Conservation (phyloP, 2,329 filamentous ascomycete genomes). For the Scolecobasidium constrictum region DNA sequence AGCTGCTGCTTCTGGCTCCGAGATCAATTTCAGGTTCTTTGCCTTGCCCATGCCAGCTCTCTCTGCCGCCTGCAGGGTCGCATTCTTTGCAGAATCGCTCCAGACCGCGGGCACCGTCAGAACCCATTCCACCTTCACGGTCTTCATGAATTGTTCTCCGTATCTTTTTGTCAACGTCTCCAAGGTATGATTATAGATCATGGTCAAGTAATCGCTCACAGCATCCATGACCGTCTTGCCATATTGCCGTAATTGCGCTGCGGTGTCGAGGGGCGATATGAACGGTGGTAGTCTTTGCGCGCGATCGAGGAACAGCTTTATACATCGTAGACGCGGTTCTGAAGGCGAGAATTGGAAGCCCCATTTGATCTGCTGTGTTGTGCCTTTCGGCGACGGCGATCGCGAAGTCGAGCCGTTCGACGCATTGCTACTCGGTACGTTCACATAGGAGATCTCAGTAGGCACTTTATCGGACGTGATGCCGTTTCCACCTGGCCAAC, state of each 20-base stretch:
- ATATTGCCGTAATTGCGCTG: constrained; percentile 61
- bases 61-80: constrained; percentile 67
- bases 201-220: constrained; percentile 67
- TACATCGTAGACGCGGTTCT: constrained; percentile 64
- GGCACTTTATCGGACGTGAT: constrained; percentile 85
- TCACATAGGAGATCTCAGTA: constrained; percentile 59
- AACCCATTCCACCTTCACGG: constrained; percentile 67
- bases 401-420: constrained; percentile 4
- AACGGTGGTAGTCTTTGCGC: constrained; percentile 74
- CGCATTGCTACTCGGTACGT: constrained; percentile 28
- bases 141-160: constrained; percentile 67
- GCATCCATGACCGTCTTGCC: constrained; percentile 71
- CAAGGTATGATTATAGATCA: constrained; percentile 69
- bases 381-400: constrained; percentile 2
- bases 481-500: constrained; percentile 73
- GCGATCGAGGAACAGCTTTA: constrained; percentile 75
- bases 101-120: constrained; percentile 75
- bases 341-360: constrained; percentile 75
- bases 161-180: constrained; percentile 64
- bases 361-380: constrained; percentile 48
- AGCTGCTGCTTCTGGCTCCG: constrained; percentile 69
- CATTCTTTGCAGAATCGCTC: constrained; percentile 78
- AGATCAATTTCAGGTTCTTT: constrained; percentile 66
- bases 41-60: constrained; percentile 64
- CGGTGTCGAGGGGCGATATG: constrained; percentile 66